Evolutionary conservation across 2,329 filamentous ascomycete species (phyloP), one percentile per base, ranked within the genome.

Genomic region (Sporothrix pallida): DNA sequence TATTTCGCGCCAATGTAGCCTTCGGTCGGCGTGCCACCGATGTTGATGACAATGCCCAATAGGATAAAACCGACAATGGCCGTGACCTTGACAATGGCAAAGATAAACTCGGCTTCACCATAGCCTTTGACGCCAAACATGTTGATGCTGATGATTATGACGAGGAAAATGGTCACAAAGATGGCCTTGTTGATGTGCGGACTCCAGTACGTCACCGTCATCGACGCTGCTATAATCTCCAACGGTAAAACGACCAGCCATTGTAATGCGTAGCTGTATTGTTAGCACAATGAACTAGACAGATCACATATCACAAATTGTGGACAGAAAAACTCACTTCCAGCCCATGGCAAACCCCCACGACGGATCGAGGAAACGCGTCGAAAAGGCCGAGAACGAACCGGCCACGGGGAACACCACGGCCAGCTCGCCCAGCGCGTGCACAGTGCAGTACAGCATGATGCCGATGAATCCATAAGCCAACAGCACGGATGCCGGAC

Each of bases 271-370:
- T 97, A 97, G 79, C 91, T 93, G 78, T 5, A n/a, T 31, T 52
- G 67, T 71, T 73, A 71, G 52, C 13, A n/a, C 20, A 46, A 10
- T 37, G n/a, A 26, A 15, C 15, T 10, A 13, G 3, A 26, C 15
- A 8, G 15, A 31, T 20, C 31, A 7, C 10, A 8, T 13, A 8
- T 17, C 26, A 15, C 23, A 37, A 10, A 37, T 37, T 37, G 62
- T 10, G 12, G 62, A n/a, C 9, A 23, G 23, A 12, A 5, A 6
- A 6, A 86, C 89, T 82, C 81, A 93, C 87, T 97, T 97, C 94
- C 94, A 97, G 17, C 94, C 94, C 93, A 97, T 97, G 65, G 94
- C 93, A 80, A 97, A 97, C 0, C 94, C 94, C 94, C 94, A 97
- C 0, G 95, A 95, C 0, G 95, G 95, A 79, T 98, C 94, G 20